Conservation (phyloP, 768 basidiomycete genomes). For the Calocybe cyanea region DNA sequence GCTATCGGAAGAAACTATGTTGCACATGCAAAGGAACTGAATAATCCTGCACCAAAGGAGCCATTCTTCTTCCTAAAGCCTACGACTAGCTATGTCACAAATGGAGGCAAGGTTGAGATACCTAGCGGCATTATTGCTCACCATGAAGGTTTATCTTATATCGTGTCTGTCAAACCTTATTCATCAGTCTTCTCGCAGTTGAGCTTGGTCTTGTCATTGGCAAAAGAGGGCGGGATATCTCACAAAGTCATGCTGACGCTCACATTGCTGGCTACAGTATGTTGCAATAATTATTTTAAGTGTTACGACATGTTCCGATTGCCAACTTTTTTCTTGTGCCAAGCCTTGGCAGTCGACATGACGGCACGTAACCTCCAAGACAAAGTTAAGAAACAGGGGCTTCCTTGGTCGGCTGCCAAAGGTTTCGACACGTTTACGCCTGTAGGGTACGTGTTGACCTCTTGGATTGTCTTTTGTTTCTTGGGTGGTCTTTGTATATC, state of each 20-base stretch:
- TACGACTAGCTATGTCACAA: conserved; percentile 79
- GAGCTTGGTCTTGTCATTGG: conserved; percentile 98
- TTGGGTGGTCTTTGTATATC: not conserved
- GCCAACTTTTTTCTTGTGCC: conserved; percentile 10
- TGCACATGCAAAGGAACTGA: conserved; percentile 88
- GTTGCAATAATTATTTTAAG: conserved; percentile 17
- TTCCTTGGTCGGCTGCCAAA: conserved; percentile 98
- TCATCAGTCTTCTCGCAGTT: conserved; percentile 40
- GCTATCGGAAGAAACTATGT: conserved; percentile 95
- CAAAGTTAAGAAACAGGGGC: conserved; percentile 83
- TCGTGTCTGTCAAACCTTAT: not conserved
- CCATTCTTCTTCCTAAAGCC: conserved; percentile 99
- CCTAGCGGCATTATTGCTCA: conserved; percentile 82
- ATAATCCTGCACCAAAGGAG: conserved; percentile 84
- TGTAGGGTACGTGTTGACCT: conserved; percentile 54
- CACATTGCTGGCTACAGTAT: conserved; percentile 92
- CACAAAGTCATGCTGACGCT: conserved; percentile 62
- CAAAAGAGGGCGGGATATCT: conserved; percentile 79
- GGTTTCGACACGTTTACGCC: conserved; percentile 98
- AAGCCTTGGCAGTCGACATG: conserved; percentile 94
- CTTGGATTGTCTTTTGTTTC: conserved; percentile 5
- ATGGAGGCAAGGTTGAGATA: conserved; percentile 81
- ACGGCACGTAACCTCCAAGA: conserved; percentile 96
- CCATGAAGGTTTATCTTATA: conserved; percentile 69
- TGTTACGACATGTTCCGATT: not conserved